phyloP scores from a whole-genome alignment of 2,329 filamentous ascomycete genomes.

The Alternaria rosae region DNA sequence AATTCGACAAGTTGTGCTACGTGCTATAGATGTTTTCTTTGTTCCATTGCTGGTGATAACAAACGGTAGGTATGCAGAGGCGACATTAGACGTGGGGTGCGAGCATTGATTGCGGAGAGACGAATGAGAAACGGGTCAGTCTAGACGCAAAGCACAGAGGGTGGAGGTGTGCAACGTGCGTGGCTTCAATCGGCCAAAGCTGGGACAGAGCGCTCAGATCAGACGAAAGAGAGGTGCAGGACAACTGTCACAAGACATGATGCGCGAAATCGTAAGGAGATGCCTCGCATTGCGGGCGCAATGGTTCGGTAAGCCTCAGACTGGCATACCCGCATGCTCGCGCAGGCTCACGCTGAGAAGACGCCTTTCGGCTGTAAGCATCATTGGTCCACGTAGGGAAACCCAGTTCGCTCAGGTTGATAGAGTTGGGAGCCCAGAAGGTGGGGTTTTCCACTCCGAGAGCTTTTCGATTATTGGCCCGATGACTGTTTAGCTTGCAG shows the following conservation, averaged over 20 bases:
- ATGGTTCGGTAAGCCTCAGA: conserved; percentile 42
- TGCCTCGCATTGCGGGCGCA: conserved; percentile 34
- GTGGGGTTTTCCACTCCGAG: conserved; percentile 33
- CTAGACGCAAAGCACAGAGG: conserved; percentile 33
- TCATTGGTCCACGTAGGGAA: conserved; percentile 49
- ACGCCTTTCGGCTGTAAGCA: conserved; percentile 34
- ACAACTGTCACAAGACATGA: conserved; percentile 44
- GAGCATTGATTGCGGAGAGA: conserved; percentile 43
- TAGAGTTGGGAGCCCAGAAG: conserved; percentile 36
- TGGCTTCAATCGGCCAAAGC: conserved; percentile 39
- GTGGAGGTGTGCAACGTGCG: conserved; percentile 34
- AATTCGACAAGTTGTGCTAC: conserved; percentile 40
- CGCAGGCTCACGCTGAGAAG: conserved; percentile 32
- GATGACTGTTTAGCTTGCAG: conserved; percentile 36
- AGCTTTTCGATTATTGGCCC: conserved; percentile 36
- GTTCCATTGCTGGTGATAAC: conserved; percentile 44
- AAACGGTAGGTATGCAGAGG: conserved; percentile 39
- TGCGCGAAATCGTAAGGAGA: conserved; percentile 28
- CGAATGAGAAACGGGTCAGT: conserved; percentile 42
- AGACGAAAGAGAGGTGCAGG: conserved; percentile 39
- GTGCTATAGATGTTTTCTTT: conserved; percentile 37
- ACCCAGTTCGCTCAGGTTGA: conserved; percentile 36
- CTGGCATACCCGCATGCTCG: conserved; percentile 38
- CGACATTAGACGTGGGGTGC: conserved; percentile 47
- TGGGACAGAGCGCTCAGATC: conserved; percentile 31